These are phyloP conservation scores for Leccinum pallidistipes DNA, from an alignment of 1,284 basidiomycete species.

Conservation along the genomic window DNA sequence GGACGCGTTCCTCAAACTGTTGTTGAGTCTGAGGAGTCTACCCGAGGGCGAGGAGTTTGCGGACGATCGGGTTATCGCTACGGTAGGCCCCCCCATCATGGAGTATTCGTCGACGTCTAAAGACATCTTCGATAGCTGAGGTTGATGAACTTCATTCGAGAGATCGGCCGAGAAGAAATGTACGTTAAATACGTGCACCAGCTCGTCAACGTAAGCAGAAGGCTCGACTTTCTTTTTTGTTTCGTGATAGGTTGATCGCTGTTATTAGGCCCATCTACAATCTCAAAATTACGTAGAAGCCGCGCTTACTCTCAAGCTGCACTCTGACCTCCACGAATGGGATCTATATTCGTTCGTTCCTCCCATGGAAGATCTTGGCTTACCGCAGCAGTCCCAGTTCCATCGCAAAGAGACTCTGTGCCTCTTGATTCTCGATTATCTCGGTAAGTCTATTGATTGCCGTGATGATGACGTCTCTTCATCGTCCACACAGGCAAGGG, in stretches of 20 bases:
- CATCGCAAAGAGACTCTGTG: conserved; percentile 91
- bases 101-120: neutral
- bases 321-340: conserved; percentile 95
- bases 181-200: conserved; percentile 96
- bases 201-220: conserved; percentile 73
- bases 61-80: conserved; percentile 93
- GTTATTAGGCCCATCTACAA: conserved; percentile 73
- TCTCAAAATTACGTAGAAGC: conserved; percentile 92
- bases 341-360: conserved; percentile 76
- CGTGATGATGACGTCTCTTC: neutral
- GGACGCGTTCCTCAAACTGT: conserved; percentile 91
- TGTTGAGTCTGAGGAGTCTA: conserved; percentile 89
- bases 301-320: conserved; percentile 87
- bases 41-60: conserved; percentile 92
- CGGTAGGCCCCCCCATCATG: conserved; percentile 41
- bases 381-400: conserved; percentile 93
- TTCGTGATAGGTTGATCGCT: conserved; percentile 8
- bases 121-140: conserved; percentile 54
- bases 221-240: conserved; percentile 3
- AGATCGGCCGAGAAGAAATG: conserved; percentile 85
- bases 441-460: conserved; percentile 53
- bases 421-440: conserved; percentile 83
- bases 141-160: conserved; percentile 88
- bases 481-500: conserved; percentile 68
- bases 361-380: conserved; percentile 81